Percentiles rank a stretch among this genome's conserved stretches.
These are phyloP conservation scores for Wallacemonas sp. DNA, from an alignment of 208 protist genomes.

Conservation along the genomic window DNA sequence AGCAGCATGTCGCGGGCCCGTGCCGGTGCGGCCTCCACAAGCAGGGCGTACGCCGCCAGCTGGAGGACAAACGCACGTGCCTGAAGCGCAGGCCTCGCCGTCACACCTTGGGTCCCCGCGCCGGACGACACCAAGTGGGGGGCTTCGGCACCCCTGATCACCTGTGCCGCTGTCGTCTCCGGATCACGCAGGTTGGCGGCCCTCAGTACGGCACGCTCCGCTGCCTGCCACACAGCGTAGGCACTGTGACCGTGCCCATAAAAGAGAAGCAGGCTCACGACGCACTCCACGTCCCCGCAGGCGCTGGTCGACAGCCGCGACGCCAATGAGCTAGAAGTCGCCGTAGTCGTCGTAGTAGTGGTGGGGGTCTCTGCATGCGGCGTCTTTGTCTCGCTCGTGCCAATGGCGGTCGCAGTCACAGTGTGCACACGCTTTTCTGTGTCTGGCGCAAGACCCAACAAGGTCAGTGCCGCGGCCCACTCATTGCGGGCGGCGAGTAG, in stretches of 20 bases:
- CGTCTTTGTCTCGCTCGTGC: too few relatives aligned
- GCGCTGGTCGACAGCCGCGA: too few relatives aligned
- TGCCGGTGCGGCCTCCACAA: conserved; percentile 35
- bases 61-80: conserved; percentile 19
- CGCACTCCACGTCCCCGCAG: background rate
- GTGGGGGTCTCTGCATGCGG: too few relatives aligned
- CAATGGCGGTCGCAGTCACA: too few relatives aligned
- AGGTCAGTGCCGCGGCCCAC: background rate
- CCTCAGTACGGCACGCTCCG: conserved; percentile 5
- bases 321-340: too few relatives aligned
- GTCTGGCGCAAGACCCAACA: too few relatives aligned
- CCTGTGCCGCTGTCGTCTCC: background rate
- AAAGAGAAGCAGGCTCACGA: conserved; percentile 25
- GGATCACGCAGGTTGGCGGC: background rate
- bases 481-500: background rate
- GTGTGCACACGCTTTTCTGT: too few relatives aligned
- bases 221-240: conserved; percentile 25
- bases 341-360: too few relatives aligned
- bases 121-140: too few relatives aligned
- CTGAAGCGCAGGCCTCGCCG: too few relatives aligned
- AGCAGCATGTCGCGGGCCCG: conserved; percentile 42
- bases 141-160: too few relatives aligned
- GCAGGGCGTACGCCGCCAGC: conserved; percentile 37
- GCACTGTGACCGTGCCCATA: conserved; percentile 21
- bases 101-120: too few relatives aligned